phyloP scores from a whole-genome alignment of 2,329 filamentous ascomycete genomes.

The Venturia carpophila region DNA sequence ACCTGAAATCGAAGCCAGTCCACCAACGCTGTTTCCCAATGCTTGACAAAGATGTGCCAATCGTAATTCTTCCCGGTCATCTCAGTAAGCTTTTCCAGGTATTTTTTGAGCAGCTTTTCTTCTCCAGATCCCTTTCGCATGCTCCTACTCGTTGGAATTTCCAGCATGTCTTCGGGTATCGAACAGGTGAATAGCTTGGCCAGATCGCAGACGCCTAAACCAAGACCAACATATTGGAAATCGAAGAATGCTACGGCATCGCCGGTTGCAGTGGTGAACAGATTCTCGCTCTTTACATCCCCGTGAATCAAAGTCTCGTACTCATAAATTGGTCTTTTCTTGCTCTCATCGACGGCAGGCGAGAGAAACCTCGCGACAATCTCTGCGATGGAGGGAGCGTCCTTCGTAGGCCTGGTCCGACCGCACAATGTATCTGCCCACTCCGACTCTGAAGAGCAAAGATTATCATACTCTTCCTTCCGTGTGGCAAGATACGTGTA shows the following conservation, averaged over 20 bases:
- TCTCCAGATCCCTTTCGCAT: slow-evolving; percentile 48
- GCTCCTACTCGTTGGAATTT: slow-evolving; percentile 42
- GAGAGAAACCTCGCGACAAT: slow-evolving; percentile 7
- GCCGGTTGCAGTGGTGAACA: slow-evolving; percentile 48
- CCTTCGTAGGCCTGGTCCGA: background rate
- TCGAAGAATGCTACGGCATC: slow-evolving; percentile 56
- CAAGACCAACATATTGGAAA: slow-evolving; percentile 60
- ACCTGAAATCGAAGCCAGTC: slow-evolving; percentile 51
- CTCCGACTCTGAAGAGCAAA: slow-evolving; percentile 41
- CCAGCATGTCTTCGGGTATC: slow-evolving; percentile 48
- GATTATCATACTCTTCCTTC: slow-evolving; percentile 45
- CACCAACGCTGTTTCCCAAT: slow-evolving; percentile 60
- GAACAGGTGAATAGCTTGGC: slow-evolving; percentile 62
- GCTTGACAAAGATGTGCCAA: slow-evolving; percentile 47
- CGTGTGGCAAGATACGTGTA: slow-evolving; percentile 58
- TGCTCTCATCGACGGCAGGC: slow-evolving; percentile 45
- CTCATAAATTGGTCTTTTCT: slow-evolving; percentile 31
- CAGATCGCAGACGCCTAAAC: slow-evolving; percentile 57
- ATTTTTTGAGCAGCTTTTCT: slow-evolving; percentile 43
- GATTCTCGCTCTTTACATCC: slow-evolving; percentile 62
- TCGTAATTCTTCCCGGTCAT: slow-evolving; percentile 38
- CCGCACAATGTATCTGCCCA: slow-evolving; percentile 26
- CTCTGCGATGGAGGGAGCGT: background rate
- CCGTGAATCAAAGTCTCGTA: slow-evolving; percentile 56
- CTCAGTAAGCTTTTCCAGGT: slow-evolving; percentile 36